phyloP scores from a whole-genome alignment of 495 filamentous ascomycete species.

The Neurospora pannonica region DNA sequence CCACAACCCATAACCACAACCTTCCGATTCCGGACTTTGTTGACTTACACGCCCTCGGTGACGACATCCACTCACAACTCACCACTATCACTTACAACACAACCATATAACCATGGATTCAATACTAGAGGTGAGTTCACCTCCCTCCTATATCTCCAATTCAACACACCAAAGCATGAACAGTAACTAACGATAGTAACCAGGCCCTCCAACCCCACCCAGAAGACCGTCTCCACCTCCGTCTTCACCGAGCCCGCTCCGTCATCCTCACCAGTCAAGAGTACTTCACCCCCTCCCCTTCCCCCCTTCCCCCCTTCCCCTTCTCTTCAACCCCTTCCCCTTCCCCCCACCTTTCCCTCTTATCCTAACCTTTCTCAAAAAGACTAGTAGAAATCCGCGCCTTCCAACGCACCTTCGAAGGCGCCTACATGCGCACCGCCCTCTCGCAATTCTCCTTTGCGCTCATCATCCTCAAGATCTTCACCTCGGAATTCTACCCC shows the following conservation, averaged over 20 bases:
- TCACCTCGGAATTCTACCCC: slow-evolving; percentile 88
- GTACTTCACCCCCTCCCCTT: neutral
- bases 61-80: neutral
- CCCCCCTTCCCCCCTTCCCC: no score
- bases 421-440: slow-evolving; percentile 90
- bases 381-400: slow-evolving; percentile 85
- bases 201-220: slow-evolving; percentile 39
- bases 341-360: no score
- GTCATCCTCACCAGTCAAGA: slow-evolving; percentile 75
- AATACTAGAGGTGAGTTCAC: slow-evolving; percentile 24
- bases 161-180: no score
- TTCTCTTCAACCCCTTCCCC: no score
- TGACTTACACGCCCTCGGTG: neutral
- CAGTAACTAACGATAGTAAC: no score
- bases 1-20: neutral
- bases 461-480: slow-evolving; percentile 90
- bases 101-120: slow-evolving; percentile 13
- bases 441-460: slow-evolving; percentile 91
- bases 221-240: slow-evolving; percentile 49
- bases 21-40: neutral
- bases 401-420: slow-evolving; percentile 92
- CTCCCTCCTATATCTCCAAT: no score
- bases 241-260: slow-evolving; percentile 75
- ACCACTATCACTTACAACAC: neutral
- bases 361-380: no score